Conservation (phyloP, 345 rosid genomes). For the Toxicodendron radicans region DNA sequence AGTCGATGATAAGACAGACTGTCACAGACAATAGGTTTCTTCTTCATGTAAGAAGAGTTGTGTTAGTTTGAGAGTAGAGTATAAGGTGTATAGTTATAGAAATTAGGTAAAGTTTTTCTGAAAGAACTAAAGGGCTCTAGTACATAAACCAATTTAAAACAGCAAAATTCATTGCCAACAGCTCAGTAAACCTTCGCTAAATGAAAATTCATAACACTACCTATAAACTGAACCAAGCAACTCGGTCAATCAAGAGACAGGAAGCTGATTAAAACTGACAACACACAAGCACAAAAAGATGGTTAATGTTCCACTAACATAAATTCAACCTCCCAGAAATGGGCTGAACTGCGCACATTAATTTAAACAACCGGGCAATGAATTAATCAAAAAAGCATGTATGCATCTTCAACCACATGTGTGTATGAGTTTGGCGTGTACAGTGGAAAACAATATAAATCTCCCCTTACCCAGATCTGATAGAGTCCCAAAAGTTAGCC, state of each 20-base stretch:
- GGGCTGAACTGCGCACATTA: not conserved
- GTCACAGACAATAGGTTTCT: not conserved
- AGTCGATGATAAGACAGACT: not conserved
- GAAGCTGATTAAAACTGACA: not conserved
- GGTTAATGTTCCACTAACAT: not conserved
- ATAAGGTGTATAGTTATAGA: too few relatives aligned
- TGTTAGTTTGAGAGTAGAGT: not conserved
- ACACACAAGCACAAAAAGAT: not conserved
- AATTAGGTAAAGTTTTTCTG: too few relatives aligned
- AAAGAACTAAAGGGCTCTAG: not conserved
- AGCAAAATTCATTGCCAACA: not conserved
- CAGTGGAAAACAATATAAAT: not conserved
- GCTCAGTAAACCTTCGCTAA: too few relatives aligned
- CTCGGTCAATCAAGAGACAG: too few relatives aligned
- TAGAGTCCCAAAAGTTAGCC: slow-evolving; percentile 79
- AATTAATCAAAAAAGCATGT: too few relatives aligned
- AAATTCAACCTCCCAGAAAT: not conserved
- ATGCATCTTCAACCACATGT: too few relatives aligned
- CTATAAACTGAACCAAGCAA: too few relatives aligned
- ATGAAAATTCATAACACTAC: too few relatives aligned
- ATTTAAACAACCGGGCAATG: not conserved
- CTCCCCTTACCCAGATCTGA: slow-evolving; percentile 67
- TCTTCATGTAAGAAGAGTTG: not conserved
- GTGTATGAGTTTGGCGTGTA: not conserved
- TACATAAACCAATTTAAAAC: not conserved